Evolutionary conservation across 108 stramenopile species (phyloP).

Genomic region (Seminavis robusta): DNA sequence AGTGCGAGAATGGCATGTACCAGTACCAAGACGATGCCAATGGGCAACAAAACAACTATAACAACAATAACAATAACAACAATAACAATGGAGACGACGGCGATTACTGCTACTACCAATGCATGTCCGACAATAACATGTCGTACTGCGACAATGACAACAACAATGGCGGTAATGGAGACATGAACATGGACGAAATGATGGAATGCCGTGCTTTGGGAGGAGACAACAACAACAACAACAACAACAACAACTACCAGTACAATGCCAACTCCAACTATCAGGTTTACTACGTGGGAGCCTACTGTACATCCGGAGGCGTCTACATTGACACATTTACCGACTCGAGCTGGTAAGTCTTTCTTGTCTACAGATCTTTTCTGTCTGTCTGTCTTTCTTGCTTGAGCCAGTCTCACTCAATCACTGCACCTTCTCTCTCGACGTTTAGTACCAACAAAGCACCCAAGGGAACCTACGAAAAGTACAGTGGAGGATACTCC

Average conservation of each 20-base stretch:
- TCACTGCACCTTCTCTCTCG: too few relatives aligned
- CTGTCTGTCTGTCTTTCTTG: too few relatives aligned
- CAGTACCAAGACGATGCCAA: conserved; percentile 9
- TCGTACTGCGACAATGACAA: conserved; percentile 57
- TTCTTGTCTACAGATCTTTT: too few relatives aligned
- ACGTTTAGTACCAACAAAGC: conserved; percentile 56
- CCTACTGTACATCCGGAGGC: conserved; percentile 63
- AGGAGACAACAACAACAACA: conserved; percentile 33
- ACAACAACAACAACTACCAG: conserved; percentile 47
- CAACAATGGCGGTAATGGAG: conserved; percentile 19
- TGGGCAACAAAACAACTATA: conserved; percentile 2
- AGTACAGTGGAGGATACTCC: conserved; percentile 36
- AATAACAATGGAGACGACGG: conserved; percentile 15
- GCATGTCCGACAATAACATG: conserved; percentile 9
- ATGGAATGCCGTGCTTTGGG: conserved; percentile 37
- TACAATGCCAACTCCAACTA: conserved; percentile 33
- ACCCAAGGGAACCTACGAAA: conserved; percentile 50
- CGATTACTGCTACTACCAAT: conserved; percentile 26
- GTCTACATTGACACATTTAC: conserved; percentile 64
- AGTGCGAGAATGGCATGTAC: conserved; percentile 23
- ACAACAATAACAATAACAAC: too few relatives aligned
- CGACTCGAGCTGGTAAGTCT: conserved; percentile 67
- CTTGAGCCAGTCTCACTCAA: too few relatives aligned
- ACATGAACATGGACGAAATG: conserved; percentile 25
- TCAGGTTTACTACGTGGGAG: conserved; percentile 63